Evolutionary conservation across 169 alveolate genomes (phyloP).

Genomic region (Cryptosporidium sp.): DNA sequence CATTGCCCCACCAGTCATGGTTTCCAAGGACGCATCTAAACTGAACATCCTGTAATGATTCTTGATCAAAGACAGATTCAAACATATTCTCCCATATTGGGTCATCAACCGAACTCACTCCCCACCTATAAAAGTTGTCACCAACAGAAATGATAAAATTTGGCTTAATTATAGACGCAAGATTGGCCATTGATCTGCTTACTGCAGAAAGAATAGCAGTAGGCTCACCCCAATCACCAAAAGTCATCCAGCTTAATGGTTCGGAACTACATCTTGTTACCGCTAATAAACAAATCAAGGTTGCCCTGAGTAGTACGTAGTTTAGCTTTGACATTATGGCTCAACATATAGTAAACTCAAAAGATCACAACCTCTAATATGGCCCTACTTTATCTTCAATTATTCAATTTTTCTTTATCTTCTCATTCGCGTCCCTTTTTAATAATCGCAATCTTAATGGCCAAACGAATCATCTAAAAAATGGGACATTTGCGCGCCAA

Average conservation of each 20-base stretch:
- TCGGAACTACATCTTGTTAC: background rate
- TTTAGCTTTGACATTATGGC: background rate
- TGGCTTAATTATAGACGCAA: slow-evolving; percentile 40
- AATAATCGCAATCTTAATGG: background rate
- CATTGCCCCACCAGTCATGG: slow-evolving; percentile 77
- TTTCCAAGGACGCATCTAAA: slow-evolving; percentile 74
- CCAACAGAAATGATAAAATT: slow-evolving; percentile 57
- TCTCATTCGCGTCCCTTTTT: background rate
- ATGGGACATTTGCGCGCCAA: slow-evolving; percentile 3
- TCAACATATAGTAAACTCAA: background rate
- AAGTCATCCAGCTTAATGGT: slow-evolving; percentile 60
- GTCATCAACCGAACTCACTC: slow-evolving; percentile 72
- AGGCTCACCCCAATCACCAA: slow-evolving; percentile 76
- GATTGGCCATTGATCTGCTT: slow-evolving; percentile 66
- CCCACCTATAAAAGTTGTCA: slow-evolving; percentile 73
- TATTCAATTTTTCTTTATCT: background rate
- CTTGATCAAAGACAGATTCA: slow-evolving; percentile 55
- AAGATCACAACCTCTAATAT: background rate
- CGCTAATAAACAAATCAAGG: background rate
- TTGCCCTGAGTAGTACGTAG: background rate
- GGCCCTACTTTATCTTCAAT: background rate
- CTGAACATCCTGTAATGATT: slow-evolving; percentile 36
- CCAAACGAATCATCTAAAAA: slow-evolving; percentile 25
- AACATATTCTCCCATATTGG: slow-evolving; percentile 73
- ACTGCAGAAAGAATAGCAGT: slow-evolving; percentile 63